Percentiles rank a stretch among this genome's conserved stretches.
Evolutionary conservation across 139 green algal genomes (phyloP).

Genomic region (Chlorella sp.): DNA sequence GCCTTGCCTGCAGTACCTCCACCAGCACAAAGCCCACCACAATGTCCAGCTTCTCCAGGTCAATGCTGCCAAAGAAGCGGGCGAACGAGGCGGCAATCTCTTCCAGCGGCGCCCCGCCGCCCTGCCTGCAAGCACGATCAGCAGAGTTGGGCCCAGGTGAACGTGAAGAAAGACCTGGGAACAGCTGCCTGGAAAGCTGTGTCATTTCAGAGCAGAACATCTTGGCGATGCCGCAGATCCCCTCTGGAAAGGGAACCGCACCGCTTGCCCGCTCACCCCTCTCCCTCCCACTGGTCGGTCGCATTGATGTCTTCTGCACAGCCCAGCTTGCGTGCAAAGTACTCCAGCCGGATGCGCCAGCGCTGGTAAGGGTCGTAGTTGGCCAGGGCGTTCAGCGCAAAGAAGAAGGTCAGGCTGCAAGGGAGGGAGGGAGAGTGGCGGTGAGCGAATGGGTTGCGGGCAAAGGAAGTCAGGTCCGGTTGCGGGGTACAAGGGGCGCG

Average conservation of each 20-base stretch:
- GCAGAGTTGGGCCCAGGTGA: too few relatives aligned
- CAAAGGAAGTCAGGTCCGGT: too few relatives aligned
- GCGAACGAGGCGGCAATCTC: conserved; percentile 20
- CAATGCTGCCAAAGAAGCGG: conserved; percentile 13
- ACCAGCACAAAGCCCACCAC: conserved; percentile 4
- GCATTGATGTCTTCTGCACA: background rate
- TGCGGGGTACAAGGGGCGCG: too few relatives aligned
- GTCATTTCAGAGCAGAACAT: too few relatives aligned
- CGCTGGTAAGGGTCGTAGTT: background rate
- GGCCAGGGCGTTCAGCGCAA: background rate
- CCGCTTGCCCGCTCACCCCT: background rate
- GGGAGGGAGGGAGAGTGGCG: too few relatives aligned
- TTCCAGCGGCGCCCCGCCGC: background rate
- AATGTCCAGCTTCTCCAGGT: conserved; percentile 27
- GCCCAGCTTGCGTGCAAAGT: background rate
- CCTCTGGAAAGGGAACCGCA: too few relatives aligned
- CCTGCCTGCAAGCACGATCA: background rate
- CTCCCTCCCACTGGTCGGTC: background rate
- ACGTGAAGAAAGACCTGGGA: too few relatives aligned
- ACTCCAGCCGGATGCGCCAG: conserved; percentile 3
- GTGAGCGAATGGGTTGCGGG: too few relatives aligned
- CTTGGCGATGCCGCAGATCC: too few relatives aligned
- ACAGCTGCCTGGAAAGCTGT: too few relatives aligned
- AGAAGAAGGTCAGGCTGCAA: background rate
- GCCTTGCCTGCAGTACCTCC: background rate